Evolutionary conservation across 1,284 basidiomycete species (phyloP), one percentile per base, ranked within the genome.

Genomic region (Fomitopsis pinicola): DNA sequence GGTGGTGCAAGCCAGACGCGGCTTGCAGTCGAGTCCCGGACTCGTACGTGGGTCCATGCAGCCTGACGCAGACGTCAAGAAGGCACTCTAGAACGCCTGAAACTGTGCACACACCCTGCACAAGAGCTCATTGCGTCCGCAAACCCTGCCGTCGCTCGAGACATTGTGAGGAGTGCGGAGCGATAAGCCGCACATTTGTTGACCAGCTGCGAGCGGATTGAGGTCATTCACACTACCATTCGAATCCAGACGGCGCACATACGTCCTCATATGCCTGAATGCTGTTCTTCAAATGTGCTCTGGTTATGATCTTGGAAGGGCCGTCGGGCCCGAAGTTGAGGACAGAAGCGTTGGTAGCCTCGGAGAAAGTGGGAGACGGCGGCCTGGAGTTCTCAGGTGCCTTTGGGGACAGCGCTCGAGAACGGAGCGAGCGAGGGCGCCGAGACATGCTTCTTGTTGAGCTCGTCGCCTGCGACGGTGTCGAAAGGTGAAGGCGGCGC

Each of bases 1-100:
- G 84, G 74, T 95, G 93, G 74, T 97, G 94, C 57, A 97, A 78
- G 2, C 95, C 95, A 17, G 91, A 88, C n/a, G 91, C 87, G 38
- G 91, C 92, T 71, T 95, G 87, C 54, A 93, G 75, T 64, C 91
- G 78, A 63, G 89, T 83, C 65, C 93, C 82, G 53, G 91, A 76
- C 75, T 95, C 85, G 75, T 95, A 87, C 67, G 88, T 78, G 55
- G 92, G 83, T 62, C 94, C 86, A 77, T 95, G 92, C 68, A 92
- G 76, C 62, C 89, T 91, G 64, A 54, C 42, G 38, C 59, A 42
- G 42, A 26, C 55, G 30, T 60, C 10, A 38, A n/a, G 30, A 5
- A 22, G 6, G 12, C 22, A 36, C 22, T 14, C 28, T n/a, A 15
- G 5, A 5, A 19, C 45, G 42, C 38, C 28, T 52, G 36, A 55